Conservation (phyloP, 176 grass and related monocot species). For the Phoenix roebelenii region DNA sequence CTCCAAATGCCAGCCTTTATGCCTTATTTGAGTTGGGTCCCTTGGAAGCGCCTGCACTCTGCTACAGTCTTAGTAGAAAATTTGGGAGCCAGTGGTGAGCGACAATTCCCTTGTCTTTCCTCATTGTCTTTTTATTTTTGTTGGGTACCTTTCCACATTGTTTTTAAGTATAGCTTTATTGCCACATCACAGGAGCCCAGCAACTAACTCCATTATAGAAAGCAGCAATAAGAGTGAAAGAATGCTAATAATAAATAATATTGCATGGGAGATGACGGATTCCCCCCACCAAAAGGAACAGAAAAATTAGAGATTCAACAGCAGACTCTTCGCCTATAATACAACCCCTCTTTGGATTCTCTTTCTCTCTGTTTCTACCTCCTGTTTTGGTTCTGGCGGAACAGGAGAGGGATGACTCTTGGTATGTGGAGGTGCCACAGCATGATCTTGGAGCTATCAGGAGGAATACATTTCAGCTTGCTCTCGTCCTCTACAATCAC, state of each 20-base stretch:
- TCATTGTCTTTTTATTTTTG: too few relatives aligned
- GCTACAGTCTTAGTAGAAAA: too few relatives aligned
- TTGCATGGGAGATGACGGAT: conserved; percentile 23
- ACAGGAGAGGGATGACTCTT: conserved; percentile 4
- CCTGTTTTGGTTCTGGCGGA: conserved; percentile 16
- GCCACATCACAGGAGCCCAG: conserved; percentile 6
- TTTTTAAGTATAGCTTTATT: not conserved
- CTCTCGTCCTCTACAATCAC: conserved; percentile 64
- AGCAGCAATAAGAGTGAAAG: conserved; percentile 10
- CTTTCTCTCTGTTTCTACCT: not conserved
- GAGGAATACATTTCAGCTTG: conserved; percentile 75
- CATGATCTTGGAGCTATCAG: conserved; percentile 86
- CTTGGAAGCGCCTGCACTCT: too few relatives aligned
- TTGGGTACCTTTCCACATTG: too few relatives aligned
- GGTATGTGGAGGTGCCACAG: conserved; percentile 61
- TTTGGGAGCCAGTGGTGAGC: too few relatives aligned
- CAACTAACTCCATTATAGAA: conserved; percentile 14
- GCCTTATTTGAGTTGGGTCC: too few relatives aligned
- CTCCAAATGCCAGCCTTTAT: too few relatives aligned
- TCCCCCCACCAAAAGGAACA: conserved; percentile 17
- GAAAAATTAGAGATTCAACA: conserved; percentile 19
- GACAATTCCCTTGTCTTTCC: too few relatives aligned
- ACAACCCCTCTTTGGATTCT: too few relatives aligned
- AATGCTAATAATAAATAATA: conserved; percentile 33
- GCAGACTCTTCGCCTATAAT: conserved; percentile 22